phyloP scores from a whole-genome alignment of 108 stramenopile species.

The Fistulifera solaris region DNA sequence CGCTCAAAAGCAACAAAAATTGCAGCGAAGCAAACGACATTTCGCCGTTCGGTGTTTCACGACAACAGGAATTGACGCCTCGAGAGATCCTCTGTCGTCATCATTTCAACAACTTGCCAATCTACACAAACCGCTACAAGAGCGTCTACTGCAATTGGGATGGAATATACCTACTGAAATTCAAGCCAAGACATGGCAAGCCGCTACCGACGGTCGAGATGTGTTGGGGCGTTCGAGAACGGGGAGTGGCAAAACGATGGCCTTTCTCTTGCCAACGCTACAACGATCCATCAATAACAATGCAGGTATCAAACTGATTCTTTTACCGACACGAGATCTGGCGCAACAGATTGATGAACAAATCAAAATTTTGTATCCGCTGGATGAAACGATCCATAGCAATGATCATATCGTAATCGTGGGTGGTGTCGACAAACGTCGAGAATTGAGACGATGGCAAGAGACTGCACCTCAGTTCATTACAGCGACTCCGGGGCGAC shows the following conservation, averaged over 20 bases:
- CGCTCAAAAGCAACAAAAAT: too few species aligned
- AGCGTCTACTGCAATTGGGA: too few species aligned
- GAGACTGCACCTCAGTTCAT: slow-evolving; percentile 53
- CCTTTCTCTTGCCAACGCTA: slow-evolving; percentile 90
- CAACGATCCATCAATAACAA: slow-evolving; percentile 16
- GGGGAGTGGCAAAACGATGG: slow-evolving; percentile 97
- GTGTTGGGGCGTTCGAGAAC: slow-evolving; percentile 89
- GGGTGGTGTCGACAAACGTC: slow-evolving; percentile 79
- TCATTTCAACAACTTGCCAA: too few species aligned
- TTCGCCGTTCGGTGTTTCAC: too few species aligned
- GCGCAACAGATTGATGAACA: slow-evolving; percentile 84
- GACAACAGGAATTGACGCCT: too few species aligned
- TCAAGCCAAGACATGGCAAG: slow-evolving; percentile 74
- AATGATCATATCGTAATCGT: slow-evolving; percentile 31
- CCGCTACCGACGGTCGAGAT: slow-evolving; percentile 47
- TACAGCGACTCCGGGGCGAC: slow-evolving; percentile 91
- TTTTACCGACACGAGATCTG: slow-evolving; percentile 92
- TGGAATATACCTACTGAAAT: slow-evolving; percentile 55
- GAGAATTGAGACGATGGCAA: slow-evolving; percentile 27
- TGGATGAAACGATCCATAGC: background rate
- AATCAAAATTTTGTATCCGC: slow-evolving; percentile 43
- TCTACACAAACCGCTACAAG: too few species aligned
- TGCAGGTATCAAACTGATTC: slow-evolving; percentile 29
- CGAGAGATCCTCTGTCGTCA: too few species aligned
- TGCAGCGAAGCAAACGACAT: too few species aligned